Evolutionary conservation across 2,329 filamentous ascomycete genomes (phyloP), one percentile per base, ranked within the genome.

Genomic region (Penicillium psychrosexuale): DNA sequence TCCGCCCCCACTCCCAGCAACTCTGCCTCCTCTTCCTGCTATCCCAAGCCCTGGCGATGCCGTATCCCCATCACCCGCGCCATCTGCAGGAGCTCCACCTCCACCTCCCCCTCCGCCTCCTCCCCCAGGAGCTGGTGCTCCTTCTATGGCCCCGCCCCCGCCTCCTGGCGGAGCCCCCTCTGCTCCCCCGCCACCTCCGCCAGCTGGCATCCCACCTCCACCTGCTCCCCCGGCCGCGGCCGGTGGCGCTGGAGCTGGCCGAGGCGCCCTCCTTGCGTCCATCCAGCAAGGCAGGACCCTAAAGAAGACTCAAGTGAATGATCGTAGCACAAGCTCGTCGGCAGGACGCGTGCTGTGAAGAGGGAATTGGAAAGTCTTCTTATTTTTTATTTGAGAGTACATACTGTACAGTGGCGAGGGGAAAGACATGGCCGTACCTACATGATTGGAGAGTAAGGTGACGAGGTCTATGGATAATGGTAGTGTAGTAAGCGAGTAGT

Each of bases 301-400:
- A 69, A 91, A 82, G 79, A 97, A 97, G 81, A 91, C 91, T 24
- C 79, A 87, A 71, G 97, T 94, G 1, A 92, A 90, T 73, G 94
- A 99, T 73, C 87, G 86, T 72, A 97, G 92, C 73, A 75, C 66
- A 45, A 82, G 90, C 48, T 73, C 85, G 49, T 80, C 86, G 55
- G 89, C 90, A 22, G 93, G 93, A n/a, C 84, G 85, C 57, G 92
- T 97, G 56, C 65, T 84, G 63, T 70, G 65, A 60, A 69, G 56
- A 56, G 13, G 31, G 48, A 12, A 22, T 19, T 19, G 38, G 38
- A 17, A 33, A n/a, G 15, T 17, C 3, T 13, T n/a, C n/a, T 36
- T 22, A 8, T 13, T 51, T 28, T 30, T 22, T 15, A 34, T 43
- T 47, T 47, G 44, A 45, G 43, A 55, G 52, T 39, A 64, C 46